Evolutionary conservation across 768 basidiomycete genomes (phyloP).

Genomic region (Leccinum barrowsii): DNA sequence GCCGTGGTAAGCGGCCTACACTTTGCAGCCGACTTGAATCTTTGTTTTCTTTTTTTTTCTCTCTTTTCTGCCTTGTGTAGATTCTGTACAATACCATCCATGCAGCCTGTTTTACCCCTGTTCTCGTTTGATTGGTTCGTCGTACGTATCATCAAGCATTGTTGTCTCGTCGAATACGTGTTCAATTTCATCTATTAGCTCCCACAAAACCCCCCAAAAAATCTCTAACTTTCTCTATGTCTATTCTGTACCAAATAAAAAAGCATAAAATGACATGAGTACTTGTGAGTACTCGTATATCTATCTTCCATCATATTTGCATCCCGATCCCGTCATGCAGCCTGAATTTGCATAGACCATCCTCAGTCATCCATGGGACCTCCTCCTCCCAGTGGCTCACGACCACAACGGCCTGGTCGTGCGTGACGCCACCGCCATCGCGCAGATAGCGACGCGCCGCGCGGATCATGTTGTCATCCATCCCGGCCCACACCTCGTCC

Average conservation of each 20-base stretch:
- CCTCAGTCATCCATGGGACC: slow-evolving; percentile 70
- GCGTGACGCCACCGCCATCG: slow-evolving; percentile 44
- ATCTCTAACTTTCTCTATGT: neutral
- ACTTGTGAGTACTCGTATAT: neutral
- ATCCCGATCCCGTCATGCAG: slow-evolving; percentile 35
- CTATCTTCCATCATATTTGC: neutral
- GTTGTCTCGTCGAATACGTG: neutral
- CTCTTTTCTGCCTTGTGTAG: neutral
- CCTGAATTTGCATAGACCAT: slow-evolving; percentile 43
- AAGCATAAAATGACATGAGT: neutral
- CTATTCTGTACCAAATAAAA: neutral
- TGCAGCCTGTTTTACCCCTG: neutral
- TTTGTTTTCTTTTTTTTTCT: neutral
- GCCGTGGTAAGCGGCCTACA: slow-evolving; percentile 20
- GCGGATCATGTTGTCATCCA: slow-evolving; percentile 76
- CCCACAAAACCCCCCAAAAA: neutral
- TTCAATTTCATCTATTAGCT: neutral
- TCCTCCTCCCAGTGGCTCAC: slow-evolving; percentile 93
- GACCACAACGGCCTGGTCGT: slow-evolving; percentile 74
- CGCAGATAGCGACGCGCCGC: slow-evolving; percentile 64
- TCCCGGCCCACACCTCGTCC: slow-evolving; percentile 93
- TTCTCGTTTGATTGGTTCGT: slow-evolving; percentile 3
- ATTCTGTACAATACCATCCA: slow-evolving; percentile 4
- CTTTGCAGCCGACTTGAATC: neutral
- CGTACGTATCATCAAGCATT: neutral